phyloP scores from a whole-genome alignment of 2,329 filamentous ascomycete genomes.

The Ceratocystis cubensis region DNA sequence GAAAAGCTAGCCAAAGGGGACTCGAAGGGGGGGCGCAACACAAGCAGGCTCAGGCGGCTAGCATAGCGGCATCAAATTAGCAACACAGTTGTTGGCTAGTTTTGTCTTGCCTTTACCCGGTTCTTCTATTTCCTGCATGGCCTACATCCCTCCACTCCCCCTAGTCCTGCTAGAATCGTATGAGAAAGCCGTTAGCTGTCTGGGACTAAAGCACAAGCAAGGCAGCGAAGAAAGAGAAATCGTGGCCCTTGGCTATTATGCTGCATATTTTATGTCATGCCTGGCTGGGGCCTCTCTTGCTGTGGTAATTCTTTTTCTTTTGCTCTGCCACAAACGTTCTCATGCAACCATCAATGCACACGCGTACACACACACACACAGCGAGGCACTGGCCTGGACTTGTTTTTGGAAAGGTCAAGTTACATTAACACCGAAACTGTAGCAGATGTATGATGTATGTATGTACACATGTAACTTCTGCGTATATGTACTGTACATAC shows the following conservation, averaged over 20 bases:
- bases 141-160: background rate
- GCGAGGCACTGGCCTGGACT: background rate
- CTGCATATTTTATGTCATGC: background rate
- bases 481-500: background rate
- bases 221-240: background rate
- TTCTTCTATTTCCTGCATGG: background rate
- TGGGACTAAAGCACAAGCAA: background rate
- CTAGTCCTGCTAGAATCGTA: background rate
- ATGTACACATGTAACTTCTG: no score
- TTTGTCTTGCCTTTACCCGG: background rate
- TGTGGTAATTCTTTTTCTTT: background rate
- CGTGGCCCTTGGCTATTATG: background rate
- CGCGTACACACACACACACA: background rate
- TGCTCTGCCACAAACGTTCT: background rate
- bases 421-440: no score
- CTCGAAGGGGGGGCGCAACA: no score
- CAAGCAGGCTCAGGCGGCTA: no score
- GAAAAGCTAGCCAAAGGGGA: no score
- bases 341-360: background rate
- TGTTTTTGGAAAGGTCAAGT: no score
- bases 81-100: no score
- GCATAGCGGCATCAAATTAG: no score
- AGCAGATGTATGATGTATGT: no score
- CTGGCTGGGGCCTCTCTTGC: background rate
- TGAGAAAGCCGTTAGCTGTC: background rate